phyloP scores from a whole-genome alignment of 352 stramenopile species.

The Phytophthora melonis region DNA sequence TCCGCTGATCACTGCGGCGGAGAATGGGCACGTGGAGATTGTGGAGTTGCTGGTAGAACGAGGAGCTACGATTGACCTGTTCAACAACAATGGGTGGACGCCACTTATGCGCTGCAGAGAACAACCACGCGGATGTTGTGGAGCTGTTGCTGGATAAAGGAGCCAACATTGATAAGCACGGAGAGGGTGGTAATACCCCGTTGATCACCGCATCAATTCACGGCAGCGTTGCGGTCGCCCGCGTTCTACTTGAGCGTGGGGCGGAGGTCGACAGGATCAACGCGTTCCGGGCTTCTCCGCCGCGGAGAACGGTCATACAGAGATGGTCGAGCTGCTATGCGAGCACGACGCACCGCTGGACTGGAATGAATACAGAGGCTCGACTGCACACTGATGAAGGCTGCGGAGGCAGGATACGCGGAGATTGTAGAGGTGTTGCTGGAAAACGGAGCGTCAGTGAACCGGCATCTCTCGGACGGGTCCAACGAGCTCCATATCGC shows the following conservation, averaged over 20 bases:
- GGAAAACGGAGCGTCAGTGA: background rate
- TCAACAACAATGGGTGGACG: slow-evolving; percentile 2
- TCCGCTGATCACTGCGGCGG: slow-evolving; percentile 18
- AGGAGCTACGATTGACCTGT: slow-evolving; percentile 2
- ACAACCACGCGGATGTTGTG: slow-evolving; percentile 9
- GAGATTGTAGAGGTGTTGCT: background rate
- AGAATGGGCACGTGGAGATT: slow-evolving; percentile 1
- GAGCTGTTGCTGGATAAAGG: background rate
- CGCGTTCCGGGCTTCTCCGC: background rate
- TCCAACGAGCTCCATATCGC: background rate
- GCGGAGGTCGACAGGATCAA: background rate
- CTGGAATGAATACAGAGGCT: background rate
- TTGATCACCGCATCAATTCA: background rate
- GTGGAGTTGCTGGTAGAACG: slow-evolving; percentile 12
- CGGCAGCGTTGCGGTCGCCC: background rate
- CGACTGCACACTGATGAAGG: background rate
- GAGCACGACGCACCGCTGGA: background rate
- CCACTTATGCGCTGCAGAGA: background rate
- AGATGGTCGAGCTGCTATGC: background rate
- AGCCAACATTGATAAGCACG: slow-evolving; percentile 15
- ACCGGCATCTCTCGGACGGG: background rate
- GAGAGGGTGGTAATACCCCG: background rate
- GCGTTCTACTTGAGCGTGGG: background rate
- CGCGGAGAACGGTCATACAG: background rate
- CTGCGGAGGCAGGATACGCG: background rate